Conservation (phyloP, 257 asterid genomes). For the Ophiorrhiza pumila region DNA sequence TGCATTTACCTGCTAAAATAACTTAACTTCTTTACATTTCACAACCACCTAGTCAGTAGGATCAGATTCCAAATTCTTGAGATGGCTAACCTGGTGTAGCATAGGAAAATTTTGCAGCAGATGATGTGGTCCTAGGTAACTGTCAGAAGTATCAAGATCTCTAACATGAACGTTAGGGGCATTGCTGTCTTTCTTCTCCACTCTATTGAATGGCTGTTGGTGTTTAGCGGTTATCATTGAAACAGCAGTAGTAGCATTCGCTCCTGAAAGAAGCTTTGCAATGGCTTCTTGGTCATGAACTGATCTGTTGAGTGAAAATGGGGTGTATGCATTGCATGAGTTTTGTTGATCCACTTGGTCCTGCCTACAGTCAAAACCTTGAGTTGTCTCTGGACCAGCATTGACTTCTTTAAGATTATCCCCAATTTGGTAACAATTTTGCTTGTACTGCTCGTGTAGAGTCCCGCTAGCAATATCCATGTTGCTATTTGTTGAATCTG, state of each 20-base stretch:
- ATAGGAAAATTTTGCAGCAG: slow-evolving; percentile 31
- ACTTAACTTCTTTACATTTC: slow-evolving; percentile 9
- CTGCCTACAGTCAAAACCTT: slow-evolving; percentile 14
- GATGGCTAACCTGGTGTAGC: slow-evolving; percentile 31
- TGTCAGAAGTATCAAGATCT: slow-evolving; percentile 30
- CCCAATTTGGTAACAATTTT: slow-evolving; percentile 22
- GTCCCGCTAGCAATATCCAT: slow-evolving; percentile 22
- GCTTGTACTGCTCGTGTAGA: slow-evolving; percentile 28
- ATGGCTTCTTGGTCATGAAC: slow-evolving; percentile 22
- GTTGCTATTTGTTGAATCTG: slow-evolving; percentile 41
- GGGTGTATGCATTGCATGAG: slow-evolving; percentile 18
- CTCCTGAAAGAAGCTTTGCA: slow-evolving; percentile 21
- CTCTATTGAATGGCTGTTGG: slow-evolving; percentile 30
- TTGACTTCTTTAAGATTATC: slow-evolving; percentile 21
- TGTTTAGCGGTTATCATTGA: slow-evolving; percentile 14
- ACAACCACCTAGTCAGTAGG: slow-evolving; percentile 24
- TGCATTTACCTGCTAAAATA: slow-evolving; percentile 34
- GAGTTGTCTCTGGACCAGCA: slow-evolving; percentile 15
- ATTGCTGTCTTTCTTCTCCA: slow-evolving; percentile 26
- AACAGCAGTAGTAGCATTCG: slow-evolving; percentile 26
- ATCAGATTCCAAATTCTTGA: slow-evolving; percentile 29
- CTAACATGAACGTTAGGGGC: slow-evolving; percentile 17
- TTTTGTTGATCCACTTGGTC: background rate
- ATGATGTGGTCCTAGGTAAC: slow-evolving; percentile 21
- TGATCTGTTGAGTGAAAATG: slow-evolving; percentile 20